These are phyloP conservation scores for Cladosporium halotolerans DNA, from an alignment of 2,329 filamentous ascomycete genomes.

Conservation along the genomic window DNA sequence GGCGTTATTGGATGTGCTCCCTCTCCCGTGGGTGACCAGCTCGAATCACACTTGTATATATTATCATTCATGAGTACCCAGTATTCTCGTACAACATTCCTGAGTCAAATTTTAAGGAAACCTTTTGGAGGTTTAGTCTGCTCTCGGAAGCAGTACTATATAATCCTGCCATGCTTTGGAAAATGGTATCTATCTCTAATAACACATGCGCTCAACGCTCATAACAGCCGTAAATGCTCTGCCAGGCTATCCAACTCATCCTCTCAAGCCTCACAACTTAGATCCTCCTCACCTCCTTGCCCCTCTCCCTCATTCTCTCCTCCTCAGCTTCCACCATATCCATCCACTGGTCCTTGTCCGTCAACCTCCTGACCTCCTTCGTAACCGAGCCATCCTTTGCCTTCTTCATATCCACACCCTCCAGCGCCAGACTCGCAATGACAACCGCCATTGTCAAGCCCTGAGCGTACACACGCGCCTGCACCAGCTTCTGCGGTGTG, in stretches of 20 bases:
- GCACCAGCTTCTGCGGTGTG: conserved; percentile 81
- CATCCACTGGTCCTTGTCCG: conserved; percentile 89
- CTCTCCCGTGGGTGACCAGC: background rate
- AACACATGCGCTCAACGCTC: conserved; percentile 7
- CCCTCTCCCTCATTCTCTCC: conserved; percentile 49
- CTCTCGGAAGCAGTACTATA: too few relatives aligned
- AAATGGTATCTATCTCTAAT: background rate
- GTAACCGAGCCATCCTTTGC: conserved; percentile 71
- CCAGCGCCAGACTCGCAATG: conserved; percentile 73
- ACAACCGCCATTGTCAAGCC: conserved; percentile 79
- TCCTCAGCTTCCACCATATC: conserved; percentile 82
- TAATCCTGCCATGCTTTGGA: background rate
- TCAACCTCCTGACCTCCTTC: conserved; percentile 79
- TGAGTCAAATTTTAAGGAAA: too few relatives aligned
- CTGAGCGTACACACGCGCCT: conserved; percentile 91
- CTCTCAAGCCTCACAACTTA: conserved; percentile 21
- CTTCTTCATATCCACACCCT: conserved; percentile 69
- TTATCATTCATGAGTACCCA: background rate
- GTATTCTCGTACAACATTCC: too few relatives aligned
- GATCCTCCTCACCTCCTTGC: conserved; percentile 28
- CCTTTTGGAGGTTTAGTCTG: too few relatives aligned
- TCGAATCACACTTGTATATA: background rate
- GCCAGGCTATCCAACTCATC: background rate
- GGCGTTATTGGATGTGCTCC: background rate
- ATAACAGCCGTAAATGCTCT: too few relatives aligned